A percentile compares a stretch with the other conserved stretches of the same genome.
phyloP scores from a whole-genome alignment of 345 rosid genomes.

The Eucalyptus polybractea region DNA sequence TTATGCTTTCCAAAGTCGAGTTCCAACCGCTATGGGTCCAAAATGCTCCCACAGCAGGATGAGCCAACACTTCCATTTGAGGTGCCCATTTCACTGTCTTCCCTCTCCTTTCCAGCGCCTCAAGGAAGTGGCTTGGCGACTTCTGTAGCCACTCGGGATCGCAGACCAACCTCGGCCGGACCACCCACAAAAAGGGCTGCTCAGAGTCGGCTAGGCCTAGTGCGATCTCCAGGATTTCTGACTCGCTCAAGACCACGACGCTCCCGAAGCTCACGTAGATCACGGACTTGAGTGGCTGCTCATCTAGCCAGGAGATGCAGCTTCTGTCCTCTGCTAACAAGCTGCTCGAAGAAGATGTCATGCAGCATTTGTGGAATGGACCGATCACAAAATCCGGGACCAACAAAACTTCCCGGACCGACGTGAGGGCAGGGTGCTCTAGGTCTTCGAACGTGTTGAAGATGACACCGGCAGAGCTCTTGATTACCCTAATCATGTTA shows the following conservation, averaged over 20 bases:
- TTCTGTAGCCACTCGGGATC: not conserved
- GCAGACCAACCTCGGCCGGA: not conserved
- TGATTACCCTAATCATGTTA: slow-evolving; percentile 7
- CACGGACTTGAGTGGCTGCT: slow-evolving; percentile 7
- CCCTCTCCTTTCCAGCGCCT: slow-evolving; percentile 6
- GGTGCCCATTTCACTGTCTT: slow-evolving; percentile 60
- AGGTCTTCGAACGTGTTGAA: slow-evolving; percentile 14
- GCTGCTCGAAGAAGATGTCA: slow-evolving; percentile 7
- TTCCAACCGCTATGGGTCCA: slow-evolving; percentile 74
- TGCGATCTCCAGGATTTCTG: slow-evolving; percentile 6
- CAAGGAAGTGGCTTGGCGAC: slow-evolving; percentile 2
- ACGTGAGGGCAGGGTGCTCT: not conserved
- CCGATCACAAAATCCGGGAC: slow-evolving; percentile 12
- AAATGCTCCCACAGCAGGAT: slow-evolving; percentile 42
- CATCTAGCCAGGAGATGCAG: slow-evolving; percentile 21
- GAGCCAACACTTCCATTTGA: slow-evolving; percentile 43
- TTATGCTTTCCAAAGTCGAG: slow-evolving; percentile 49
- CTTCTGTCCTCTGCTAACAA: slow-evolving; percentile 1
- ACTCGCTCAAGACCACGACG: not conserved
- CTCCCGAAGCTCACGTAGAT: slow-evolving; percentile 33
- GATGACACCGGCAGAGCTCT: slow-evolving; percentile 13
- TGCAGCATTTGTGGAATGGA: slow-evolving; percentile 17
- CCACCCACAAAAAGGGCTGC: slow-evolving; percentile 13
- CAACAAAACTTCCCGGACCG: not conserved
- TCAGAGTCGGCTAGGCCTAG: slow-evolving; percentile 8